A percentile compares a stretch with the other conserved stretches of the same genome.
Evolutionary conservation across 2,329 filamentous ascomycete species (phyloP).

Genomic region (Diaporthe nobilis): DNA sequence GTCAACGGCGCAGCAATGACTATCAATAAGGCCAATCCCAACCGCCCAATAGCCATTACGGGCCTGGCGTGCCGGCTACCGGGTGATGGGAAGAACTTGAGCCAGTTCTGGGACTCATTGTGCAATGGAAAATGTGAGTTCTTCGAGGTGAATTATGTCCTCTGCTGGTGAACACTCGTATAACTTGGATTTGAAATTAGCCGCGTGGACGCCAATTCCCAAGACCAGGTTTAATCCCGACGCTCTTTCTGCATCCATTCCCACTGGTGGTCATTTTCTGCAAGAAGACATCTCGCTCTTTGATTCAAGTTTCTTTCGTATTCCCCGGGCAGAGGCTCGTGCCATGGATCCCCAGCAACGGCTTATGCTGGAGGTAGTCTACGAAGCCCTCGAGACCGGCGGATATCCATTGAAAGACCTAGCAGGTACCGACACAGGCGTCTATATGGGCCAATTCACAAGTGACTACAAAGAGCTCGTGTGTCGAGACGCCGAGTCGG

Average conservation of each 20-base stretch:
- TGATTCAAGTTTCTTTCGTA: slow-evolving; percentile 72
- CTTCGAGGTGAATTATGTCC: background rate
- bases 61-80: background rate
- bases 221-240: background rate
- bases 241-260: background rate
- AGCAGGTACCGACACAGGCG: slow-evolving; percentile 43
- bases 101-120: background rate
- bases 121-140: background rate
- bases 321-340: slow-evolving; percentile 75
- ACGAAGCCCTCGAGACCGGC: slow-evolving; percentile 73
- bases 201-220: slow-evolving; percentile 3
- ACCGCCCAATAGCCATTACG: background rate
- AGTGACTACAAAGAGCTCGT: slow-evolving; percentile 46
- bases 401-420: slow-evolving; percentile 44
- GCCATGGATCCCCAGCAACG: slow-evolving; percentile 78
- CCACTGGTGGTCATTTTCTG: slow-evolving; percentile 17
- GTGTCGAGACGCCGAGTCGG: slow-evolving; percentile 32
- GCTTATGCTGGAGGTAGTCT: slow-evolving; percentile 72
- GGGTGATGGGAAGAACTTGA: background rate
- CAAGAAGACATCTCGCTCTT: background rate
- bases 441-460: slow-evolving; percentile 47
- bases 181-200: background rate
- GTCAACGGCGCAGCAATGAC: background rate
- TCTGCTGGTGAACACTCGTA: background rate
- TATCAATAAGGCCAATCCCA: background rate